Evolutionary conservation across 2,329 filamentous ascomycete genomes (phyloP).

Genomic region (Rhytidhysteron rufulum): DNA sequence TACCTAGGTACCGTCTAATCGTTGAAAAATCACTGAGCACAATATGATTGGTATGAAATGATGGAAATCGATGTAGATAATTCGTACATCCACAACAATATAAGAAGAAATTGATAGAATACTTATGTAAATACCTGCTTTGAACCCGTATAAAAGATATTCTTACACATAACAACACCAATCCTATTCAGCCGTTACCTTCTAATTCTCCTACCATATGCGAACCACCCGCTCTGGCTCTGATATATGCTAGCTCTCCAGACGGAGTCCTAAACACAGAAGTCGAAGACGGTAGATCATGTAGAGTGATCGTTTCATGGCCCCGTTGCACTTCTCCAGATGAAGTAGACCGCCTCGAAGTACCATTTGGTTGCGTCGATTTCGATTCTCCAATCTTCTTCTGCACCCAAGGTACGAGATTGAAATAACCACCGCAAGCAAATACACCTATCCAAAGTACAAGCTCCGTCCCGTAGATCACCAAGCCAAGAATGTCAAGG

Average conservation of each 20-base stretch:
- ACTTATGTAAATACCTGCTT: too few relatives aligned
- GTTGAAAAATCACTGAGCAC: too few relatives aligned
- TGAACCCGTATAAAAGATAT: too few relatives aligned
- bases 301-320: conserved; percentile 36
- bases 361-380: background rate
- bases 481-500: conserved; percentile 59
- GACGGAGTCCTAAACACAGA: conserved; percentile 61
- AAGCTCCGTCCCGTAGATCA: conserved; percentile 65
- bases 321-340: conserved; percentile 7
- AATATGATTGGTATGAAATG: too few relatives aligned
- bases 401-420: conserved; percentile 56
- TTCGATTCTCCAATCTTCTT: conserved; percentile 27
- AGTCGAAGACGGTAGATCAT: conserved; percentile 55
- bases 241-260: conserved; percentile 27
- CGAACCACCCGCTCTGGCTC: conserved; percentile 4
- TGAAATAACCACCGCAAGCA: conserved; percentile 62
- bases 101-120: too few relatives aligned
- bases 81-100: too few relatives aligned
- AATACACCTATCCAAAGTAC: conserved; percentile 65
- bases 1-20: too few relatives aligned
- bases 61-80: too few relatives aligned
- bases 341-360: conserved; percentile 1
- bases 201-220: background rate
- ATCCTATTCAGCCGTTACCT: background rate
- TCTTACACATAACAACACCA: too few relatives aligned